Base-by-base conservation (phyloP, 1,284 basidiomycete genomes). In the Heterobasidion parviporum region DNA sequence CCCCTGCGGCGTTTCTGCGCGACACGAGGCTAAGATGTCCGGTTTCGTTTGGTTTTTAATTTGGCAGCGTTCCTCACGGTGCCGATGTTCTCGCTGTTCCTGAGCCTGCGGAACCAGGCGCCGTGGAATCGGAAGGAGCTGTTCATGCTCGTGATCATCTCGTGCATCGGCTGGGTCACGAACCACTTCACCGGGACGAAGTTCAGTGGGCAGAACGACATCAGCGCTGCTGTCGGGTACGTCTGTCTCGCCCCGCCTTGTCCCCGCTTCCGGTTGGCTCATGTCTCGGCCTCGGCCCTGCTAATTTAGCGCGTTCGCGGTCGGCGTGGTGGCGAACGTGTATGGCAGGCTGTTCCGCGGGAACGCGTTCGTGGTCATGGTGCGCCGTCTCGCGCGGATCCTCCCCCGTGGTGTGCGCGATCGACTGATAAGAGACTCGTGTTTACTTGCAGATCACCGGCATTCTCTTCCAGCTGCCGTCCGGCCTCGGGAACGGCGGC, bases 381-480 rank as follows among this genome's bases (percentile, higher is more conserved):
- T 26, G 26, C 26, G 26, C 5, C 26, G 26, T 6, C 0, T 84
- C 85, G 54, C 26, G 76, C 65, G 46, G 46, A 52, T 48, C 32
- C 41, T 12, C 26, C 6, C 47, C 16, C 45, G 18, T 14, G 8
- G 10, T 16, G n/a, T 9, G 18, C 35, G 38, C 36, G 18, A 6
- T 36, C 18, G 8, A 8, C 34, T 41, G 36, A 52, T 32, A 15
- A 46, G 45, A 34, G 16, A 14, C 85, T 82, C 26, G 26, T 6
- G 5, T 26, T 26, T 26, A 3, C 26, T 6, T 26, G 26, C 26
- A 26, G 26, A 83, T 88, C 59, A 88, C 85, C 0, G 89, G 90
- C 50, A 90, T 94, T 56, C 74, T 94, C 15, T 90, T 94, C 71
- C 92, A 95, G 72, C 79, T 95, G 1, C 93, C 92, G 0, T 89